Conservation (phyloP, 768 basidiomycete species). For the Omphalotus guepiniiformis region DNA sequence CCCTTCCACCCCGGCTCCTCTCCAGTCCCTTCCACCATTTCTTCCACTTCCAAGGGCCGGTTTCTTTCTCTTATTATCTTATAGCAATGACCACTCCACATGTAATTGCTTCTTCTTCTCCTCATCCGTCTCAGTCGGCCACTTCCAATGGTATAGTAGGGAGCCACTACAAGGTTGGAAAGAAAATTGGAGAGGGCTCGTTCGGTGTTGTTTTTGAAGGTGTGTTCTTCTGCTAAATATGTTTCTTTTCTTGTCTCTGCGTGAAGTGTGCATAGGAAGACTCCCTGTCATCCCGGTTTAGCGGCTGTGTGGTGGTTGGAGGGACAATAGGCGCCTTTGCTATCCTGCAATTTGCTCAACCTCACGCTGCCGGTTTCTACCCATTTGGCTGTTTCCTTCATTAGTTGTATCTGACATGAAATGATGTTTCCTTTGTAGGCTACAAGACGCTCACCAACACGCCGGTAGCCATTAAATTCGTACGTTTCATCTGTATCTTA, state of each 20-base stretch:
- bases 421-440: constrained; percentile 47
- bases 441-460: constrained; percentile 79
- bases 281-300: too few relatives aligned
- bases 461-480: constrained; percentile 97
- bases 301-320: neutral
- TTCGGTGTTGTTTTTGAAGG: constrained; percentile 98
- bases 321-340: neutral
- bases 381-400: too few relatives aligned
- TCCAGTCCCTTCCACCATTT: constrained; percentile 3
- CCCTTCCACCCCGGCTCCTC: neutral
- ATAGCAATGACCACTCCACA: constrained; percentile 72
- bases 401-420: too few relatives aligned
- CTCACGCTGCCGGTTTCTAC: neutral
- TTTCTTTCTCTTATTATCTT: neutral
- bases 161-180: constrained; percentile 83
- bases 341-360: neutral
- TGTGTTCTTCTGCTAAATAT: constrained; percentile 28
- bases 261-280: too few relatives aligned
- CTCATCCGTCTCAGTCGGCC: constrained; percentile 60
- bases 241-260: neutral
- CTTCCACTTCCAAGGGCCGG: constrained; percentile 3
- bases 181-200: constrained; percentile 99
- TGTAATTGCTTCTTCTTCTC: constrained; percentile 76
- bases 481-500: constrained; percentile 32
- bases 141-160: constrained; percentile 74